Conservation (phyloP, 2,329 filamentous ascomycete species). For the Microthyrium microscopicum region DNA sequence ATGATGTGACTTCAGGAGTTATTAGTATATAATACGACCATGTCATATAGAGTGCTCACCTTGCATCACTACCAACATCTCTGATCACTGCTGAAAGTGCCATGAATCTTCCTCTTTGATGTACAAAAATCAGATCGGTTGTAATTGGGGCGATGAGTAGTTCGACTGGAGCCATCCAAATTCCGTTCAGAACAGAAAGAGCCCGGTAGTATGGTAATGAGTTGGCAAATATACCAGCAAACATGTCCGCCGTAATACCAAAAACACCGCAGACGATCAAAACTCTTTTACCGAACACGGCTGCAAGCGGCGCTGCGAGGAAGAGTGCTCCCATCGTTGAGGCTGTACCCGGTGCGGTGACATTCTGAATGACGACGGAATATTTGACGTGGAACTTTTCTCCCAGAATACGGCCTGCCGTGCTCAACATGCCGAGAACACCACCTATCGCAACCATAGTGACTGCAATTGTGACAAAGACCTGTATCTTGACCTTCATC, state of each 20-base stretch:
- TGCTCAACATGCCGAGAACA: constrained; percentile 4
- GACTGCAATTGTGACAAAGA: constrained; percentile 18
- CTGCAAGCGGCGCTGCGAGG: constrained; percentile 4
- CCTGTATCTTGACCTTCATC: constrained; percentile 12
- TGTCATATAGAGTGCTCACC: background rate
- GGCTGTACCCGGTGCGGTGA: constrained; percentile 5
- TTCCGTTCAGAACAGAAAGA: constrained; percentile 21
- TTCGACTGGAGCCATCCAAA: constrained; percentile 10
- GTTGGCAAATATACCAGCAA: constrained; percentile 24
- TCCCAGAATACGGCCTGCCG: constrained; percentile 6
- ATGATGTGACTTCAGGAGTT: constrained; percentile 23
- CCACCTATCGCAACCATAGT: constrained; percentile 15
- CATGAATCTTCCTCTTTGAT: constrained; percentile 9
- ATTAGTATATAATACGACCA: background rate
- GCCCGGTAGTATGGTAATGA: constrained; percentile 11
- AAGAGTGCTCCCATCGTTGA: constrained; percentile 4
- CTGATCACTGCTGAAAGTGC: constrained; percentile 2
- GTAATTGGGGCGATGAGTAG: constrained; percentile 11
- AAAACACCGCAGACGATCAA: constrained; percentile 22
- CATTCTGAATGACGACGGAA: background rate
- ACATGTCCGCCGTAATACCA: constrained; percentile 19
- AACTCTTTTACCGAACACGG: constrained; percentile 19
- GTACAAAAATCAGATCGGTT: constrained; percentile 12
- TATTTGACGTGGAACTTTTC: constrained; percentile 5
- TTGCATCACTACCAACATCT: constrained; percentile 4